Percentiles rank a stretch among this genome's conserved stretches.
Evolutionary conservation across 1,284 basidiomycete genomes (phyloP).

Genomic region (Trichosporon coremiiforme): DNA sequence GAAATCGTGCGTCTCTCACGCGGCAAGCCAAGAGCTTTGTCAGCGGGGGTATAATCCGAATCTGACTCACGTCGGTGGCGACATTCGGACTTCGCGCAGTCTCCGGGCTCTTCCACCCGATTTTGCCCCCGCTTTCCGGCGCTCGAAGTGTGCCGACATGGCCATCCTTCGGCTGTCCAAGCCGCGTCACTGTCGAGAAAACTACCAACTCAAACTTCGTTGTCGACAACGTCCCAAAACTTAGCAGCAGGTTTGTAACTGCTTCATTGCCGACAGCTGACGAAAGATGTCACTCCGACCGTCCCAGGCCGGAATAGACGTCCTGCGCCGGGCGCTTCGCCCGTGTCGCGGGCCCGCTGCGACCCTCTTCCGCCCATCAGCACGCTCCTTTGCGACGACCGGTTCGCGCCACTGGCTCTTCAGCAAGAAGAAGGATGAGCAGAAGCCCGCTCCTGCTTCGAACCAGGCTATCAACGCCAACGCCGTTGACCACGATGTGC

Average conservation of each 20-base stretch:
- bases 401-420: not conserved
- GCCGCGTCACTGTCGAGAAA: slow-evolving; percentile 15
- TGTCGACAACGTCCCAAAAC: not conserved
- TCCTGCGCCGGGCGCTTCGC: slow-evolving; percentile 22
- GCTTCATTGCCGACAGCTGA: not conserved
- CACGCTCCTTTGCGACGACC: not conserved
- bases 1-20: not conserved
- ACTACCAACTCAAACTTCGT: not conserved
- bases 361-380: not conserved
- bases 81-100: slow-evolving; percentile 4
- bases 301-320: slow-evolving; percentile 27
- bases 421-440: slow-evolving; percentile 4
- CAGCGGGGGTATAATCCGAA: not conserved
- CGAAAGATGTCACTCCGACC: slow-evolving; percentile 30
- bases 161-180: not conserved
- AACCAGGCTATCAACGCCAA: not conserved
- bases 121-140: not conserved
- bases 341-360: slow-evolving; percentile 1
- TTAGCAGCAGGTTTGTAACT: not conserved
- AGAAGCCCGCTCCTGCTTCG: slow-evolving; percentile 10
- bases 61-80: not conserved
- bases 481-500: slow-evolving; percentile 15
- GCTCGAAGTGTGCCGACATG: slow-evolving; percentile 11
- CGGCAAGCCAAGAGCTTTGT: too few species aligned
- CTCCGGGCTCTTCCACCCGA: not conserved